Base-by-base conservation (phyloP, 1,139 yeast genomes). In the Arxiozyma slooffiae region DNA sequence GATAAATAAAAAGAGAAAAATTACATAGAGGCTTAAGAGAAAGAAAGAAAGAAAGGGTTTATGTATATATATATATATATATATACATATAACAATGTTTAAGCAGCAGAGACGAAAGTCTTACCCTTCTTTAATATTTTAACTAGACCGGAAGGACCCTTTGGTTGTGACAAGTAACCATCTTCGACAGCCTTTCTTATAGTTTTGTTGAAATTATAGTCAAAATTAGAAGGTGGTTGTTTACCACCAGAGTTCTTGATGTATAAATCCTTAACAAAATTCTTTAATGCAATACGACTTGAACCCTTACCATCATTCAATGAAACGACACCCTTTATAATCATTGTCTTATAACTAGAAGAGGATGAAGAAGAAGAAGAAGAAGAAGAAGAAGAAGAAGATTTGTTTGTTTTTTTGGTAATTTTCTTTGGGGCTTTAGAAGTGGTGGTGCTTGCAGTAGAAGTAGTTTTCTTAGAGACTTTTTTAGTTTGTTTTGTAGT, bases 91-190 rank as follows among this genome's bases (percentile, higher is more conserved):
- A n/a, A n/a, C n/a, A n/a, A n/a, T n/a, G n/a, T 17, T 41, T 24
- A 47, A 37, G 50, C 50, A 34, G 46, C 49, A 24, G 43, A 48
- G 22, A 47, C 47, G n/a, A 51, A 46, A n/a, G 49, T 48, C 51
- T 56, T 58, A 40, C 58, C 58, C 52, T 57, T 56, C 52, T 62
- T 61, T 38, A 55, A 48, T 37, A 71, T 59, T 55, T 71, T 72
- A 42, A 72, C 65, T 44, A 73, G 66, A 52, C 75, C 75, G 7
- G 75, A 67, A 40, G 75, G 70, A 53, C 96, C 96, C 74, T 87
- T 88, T 66, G 96, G 96, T 71, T 86, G 96, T 47, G 78, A 69
- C 61, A 89, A 85, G 50, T 80, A 85, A 49, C 88, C 95, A 26
- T 79, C 68, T 52, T 78, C 82, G 55, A 88, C 94, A 55, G 95